Percentiles rank a stretch among this genome's conserved stretches.
Conservation (phyloP, 345 rosid genomes). For the Eucalyptus regnans region DNA sequence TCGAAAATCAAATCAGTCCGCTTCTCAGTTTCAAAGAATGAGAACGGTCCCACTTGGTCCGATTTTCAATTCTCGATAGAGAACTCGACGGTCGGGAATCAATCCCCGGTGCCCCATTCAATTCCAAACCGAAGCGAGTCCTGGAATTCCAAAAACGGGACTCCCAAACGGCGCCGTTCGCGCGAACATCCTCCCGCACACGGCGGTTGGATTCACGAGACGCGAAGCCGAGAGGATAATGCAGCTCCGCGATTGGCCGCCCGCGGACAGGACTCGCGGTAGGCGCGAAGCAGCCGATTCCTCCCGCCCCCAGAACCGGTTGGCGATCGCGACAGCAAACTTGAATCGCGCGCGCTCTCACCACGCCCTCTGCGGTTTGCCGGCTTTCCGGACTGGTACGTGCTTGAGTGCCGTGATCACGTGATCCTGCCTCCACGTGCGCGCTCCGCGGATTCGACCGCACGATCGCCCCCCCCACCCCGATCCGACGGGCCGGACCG, state of each 20-base stretch:
- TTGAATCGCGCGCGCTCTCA: background rate
- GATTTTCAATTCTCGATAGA: too few relatives aligned
- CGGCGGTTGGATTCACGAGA: background rate
- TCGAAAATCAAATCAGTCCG: too few relatives aligned
- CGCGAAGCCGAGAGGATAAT: background rate
- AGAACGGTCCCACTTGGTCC: too few relatives aligned
- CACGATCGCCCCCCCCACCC: background rate
- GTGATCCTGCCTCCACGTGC: background rate
- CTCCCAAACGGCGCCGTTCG: too few relatives aligned
- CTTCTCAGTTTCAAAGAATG: too few relatives aligned
- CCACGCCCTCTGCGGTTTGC: too few relatives aligned
- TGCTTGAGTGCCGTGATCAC: background rate
- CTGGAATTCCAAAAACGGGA: too few relatives aligned
- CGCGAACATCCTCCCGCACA: background rate
- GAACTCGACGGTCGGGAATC: too few relatives aligned
- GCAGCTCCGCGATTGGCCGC: background rate
- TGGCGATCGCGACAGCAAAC: background rate
- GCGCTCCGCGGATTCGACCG: background rate
- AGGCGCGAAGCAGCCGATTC: background rate
- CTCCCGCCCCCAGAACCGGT: background rate
- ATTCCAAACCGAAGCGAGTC: background rate
- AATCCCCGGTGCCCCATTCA: too few relatives aligned
- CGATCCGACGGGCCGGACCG: background rate
- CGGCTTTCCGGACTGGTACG: too few relatives aligned
- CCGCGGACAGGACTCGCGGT: background rate